Percentiles rank a stretch among this genome's conserved stretches.
These are phyloP conservation scores for Metschnikowia sp. DNA, from an alignment of 805 yeast genomes.

Conservation along the genomic window DNA sequence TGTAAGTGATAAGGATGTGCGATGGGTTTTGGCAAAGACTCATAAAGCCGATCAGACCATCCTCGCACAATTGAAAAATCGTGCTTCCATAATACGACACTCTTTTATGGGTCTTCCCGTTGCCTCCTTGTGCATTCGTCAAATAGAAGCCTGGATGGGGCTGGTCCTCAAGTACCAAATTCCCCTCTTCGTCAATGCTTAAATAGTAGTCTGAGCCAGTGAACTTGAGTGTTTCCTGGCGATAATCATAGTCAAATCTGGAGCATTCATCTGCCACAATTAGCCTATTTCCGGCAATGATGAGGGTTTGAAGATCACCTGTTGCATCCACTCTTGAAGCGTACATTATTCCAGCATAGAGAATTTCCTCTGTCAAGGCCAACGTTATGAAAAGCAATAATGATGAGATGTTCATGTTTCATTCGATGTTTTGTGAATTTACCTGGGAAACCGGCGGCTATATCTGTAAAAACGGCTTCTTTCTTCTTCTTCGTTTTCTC, in stretches of 20 bases:
- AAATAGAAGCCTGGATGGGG: conserved; percentile 1
- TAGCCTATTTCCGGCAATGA: background rate
- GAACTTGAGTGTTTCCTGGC: conserved; percentile 1
- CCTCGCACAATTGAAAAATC: background rate
- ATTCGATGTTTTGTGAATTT: background rate
- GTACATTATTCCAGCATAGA: conserved; percentile 6
- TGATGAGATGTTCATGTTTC: background rate
- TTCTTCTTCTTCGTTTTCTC: too few species aligned
- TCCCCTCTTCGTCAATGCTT: background rate
- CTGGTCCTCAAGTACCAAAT: background rate
- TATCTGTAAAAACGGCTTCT: too few species aligned
- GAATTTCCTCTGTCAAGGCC: background rate
- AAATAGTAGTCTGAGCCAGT: background rate
- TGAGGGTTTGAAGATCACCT: background rate
- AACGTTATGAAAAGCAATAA: background rate
- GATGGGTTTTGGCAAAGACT: background rate
- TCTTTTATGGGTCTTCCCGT: background rate
- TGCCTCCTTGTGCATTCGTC: background rate
- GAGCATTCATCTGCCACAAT: conserved; percentile 3
- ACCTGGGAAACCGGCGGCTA: too few species aligned
- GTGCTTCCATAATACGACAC: conserved; percentile 1
- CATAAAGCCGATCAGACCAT: conserved; percentile 1
- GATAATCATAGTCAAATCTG: conserved; percentile 1
- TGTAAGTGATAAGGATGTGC: background rate
- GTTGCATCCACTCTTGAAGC: background rate